Evolutionary conservation across 495 filamentous ascomycete species (phyloP), one percentile per base, ranked within the genome.

Genomic region (Pseudoneurospora amorphoporcata): DNA sequence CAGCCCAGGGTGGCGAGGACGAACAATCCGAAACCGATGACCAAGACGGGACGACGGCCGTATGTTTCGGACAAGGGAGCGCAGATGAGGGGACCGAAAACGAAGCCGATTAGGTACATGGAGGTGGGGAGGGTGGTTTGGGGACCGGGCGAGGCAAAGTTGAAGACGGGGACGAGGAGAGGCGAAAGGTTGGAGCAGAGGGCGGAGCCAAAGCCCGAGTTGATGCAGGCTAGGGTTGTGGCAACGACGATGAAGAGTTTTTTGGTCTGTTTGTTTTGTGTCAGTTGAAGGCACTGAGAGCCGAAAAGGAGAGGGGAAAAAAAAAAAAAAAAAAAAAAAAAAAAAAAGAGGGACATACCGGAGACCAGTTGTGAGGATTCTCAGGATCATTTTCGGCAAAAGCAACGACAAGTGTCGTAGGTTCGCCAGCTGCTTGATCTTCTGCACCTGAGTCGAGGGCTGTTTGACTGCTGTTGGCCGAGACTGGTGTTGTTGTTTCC

Each of bases 1-100:
- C 91, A 91, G 1, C 92, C 93, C 53, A 97, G 86, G 14, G 92
- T 82, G 84, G 90, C 90, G 61, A 93, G 84, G 72, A 90, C 79
- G 78, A 94, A 96, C 16, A 91, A 81, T 1, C 83, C 77, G 75
- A 93, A 90, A 0, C 91, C 92, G 6, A 80, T 75, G 29, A 93
- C 81, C 70, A 95, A 94, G 29, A 95, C 89, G 0, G 87, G 86
- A 45, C 91, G 84, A 37, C 94, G 86, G 4, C 92, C 92, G 76
- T 91, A 93, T 76, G 93, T 92, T 84, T 95, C 86, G 17, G 82
- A 83, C 3, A 82, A 72, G 3, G 81, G 81, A 0, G 83, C 85
- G 69, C 82, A 83, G 41, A 87, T 82, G 35, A 88, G 73, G 0
- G 86, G 80, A 1, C 87, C 91, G 16, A 83, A 77, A 0, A 87